phyloP scores from a whole-genome alignment of 148 eudicot genomes.

The Vaccinium macrocarpon region DNA sequence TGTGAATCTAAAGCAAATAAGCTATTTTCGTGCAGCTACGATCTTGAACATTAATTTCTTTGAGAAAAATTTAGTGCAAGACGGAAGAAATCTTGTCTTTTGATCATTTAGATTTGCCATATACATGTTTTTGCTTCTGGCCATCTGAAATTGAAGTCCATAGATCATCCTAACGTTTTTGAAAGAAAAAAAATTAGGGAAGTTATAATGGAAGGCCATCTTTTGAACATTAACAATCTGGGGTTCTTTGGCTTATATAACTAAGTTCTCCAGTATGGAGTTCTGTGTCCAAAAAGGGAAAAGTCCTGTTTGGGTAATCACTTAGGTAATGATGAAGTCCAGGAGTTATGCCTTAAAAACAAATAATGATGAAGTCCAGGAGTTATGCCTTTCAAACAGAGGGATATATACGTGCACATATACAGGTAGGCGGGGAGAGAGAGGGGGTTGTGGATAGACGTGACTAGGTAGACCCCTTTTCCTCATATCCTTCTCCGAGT shows the following conservation, averaged over 20 bases:
- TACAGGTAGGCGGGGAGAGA: background rate
- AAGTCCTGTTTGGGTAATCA: background rate
- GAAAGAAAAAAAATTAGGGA: background rate
- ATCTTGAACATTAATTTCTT: background rate
- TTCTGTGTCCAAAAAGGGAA: background rate
- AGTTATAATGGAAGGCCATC: background rate
- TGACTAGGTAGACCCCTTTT: background rate
- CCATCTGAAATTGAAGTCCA: background rate
- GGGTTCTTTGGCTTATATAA: background rate
- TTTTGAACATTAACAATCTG: background rate
- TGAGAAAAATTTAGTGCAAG: background rate
- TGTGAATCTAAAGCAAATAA: background rate
- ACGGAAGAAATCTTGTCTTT: background rate
- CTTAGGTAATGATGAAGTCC: background rate
- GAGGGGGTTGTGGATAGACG: background rate
- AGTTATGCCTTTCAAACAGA: background rate
- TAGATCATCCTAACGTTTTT: background rate
- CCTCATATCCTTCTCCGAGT: background rate
- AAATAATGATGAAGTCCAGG: background rate
- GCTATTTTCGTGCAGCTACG: background rate
- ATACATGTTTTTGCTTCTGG: background rate
- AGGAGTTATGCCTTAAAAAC: background rate
- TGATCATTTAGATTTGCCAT: background rate
- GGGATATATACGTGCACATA: background rate
- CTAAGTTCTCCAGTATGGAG: background rate